Conservation (phyloP, 1,284 basidiomycete genomes). For the Ustilago esculenta region DNA sequence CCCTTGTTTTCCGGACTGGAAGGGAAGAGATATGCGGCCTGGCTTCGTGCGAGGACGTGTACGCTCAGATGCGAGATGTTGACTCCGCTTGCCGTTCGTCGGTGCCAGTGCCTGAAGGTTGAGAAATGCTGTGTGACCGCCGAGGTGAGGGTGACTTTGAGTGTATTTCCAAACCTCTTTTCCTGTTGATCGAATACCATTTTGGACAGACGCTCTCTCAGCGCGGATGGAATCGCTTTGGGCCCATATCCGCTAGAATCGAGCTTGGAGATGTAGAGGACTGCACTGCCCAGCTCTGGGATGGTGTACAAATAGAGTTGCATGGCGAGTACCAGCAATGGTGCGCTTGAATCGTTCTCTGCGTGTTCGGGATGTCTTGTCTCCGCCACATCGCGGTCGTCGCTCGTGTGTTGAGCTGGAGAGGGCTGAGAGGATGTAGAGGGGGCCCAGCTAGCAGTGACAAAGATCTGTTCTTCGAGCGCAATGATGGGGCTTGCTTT, state of each 20-base stretch:
- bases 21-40: conserved; percentile 92
- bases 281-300: conserved; percentile 75
- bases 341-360: background rate
- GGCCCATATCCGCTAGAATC: conserved; percentile 85
- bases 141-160: conserved; percentile 75
- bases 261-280: conserved; percentile 92
- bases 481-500: conserved; percentile 24
- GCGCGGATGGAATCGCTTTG: conserved; percentile 5
- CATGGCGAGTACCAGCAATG: conserved; percentile 76
- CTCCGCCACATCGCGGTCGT: background rate
- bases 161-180: conserved; percentile 22
- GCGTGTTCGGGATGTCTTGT: conserved; percentile 66
- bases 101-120: conserved; percentile 70
- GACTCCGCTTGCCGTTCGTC: background rate
- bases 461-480: conserved; percentile 34
- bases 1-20: conserved; percentile 78
- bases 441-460: conserved; percentile 48
- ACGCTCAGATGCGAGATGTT: conserved; percentile 68
- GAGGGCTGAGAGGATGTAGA: conserved; percentile 2
- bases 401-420: background rate
- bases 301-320: conserved; percentile 83
- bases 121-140: conserved; percentile 76
- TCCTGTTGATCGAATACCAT: conserved; percentile 4
- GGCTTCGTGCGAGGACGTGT: conserved; percentile 89
- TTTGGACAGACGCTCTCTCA: conserved; percentile 13